These are phyloP conservation scores for Guyanaporus albipodus DNA, from an alignment of 768 basidiomycete genomes.

Conservation along the genomic window DNA sequence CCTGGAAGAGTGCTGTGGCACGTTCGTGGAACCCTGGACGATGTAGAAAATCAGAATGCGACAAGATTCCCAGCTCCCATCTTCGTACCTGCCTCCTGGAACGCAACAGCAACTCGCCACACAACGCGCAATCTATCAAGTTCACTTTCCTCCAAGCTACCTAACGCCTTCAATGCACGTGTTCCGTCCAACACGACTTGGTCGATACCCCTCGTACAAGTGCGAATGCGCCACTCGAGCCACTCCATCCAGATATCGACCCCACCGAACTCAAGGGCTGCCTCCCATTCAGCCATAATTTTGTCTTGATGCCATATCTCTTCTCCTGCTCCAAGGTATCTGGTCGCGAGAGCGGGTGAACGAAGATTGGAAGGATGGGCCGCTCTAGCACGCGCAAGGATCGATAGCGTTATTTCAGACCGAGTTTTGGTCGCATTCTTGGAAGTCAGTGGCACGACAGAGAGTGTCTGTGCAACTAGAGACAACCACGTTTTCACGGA, in stretches of 20 bases:
- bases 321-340: conserved; percentile 69
- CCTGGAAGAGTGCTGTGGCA: conserved; percentile 75
- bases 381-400: conserved; percentile 60
- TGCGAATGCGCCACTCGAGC: conserved; percentile 70
- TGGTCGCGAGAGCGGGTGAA: conserved; percentile 52
- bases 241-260: conserved; percentile 72
- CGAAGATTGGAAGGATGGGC: conserved; percentile 48
- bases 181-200: conserved; percentile 50
- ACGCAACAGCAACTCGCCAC: conserved; percentile 64
- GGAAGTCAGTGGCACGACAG: conserved; percentile 55
- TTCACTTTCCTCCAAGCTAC: conserved; percentile 42
- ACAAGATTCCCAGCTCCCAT: neutral
- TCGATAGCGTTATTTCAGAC: conserved; percentile 65
- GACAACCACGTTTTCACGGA: conserved; percentile 58
- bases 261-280: conserved; percentile 49
- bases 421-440: conserved; percentile 68
- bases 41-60: conserved; percentile 1
- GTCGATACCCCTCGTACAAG: conserved; percentile 43
- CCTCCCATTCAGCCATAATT: conserved; percentile 64
- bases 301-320: conserved; percentile 62
- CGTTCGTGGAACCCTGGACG: conserved; percentile 65
- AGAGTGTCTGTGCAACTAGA: conserved; percentile 59
- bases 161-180: conserved; percentile 43
- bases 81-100: conserved; percentile 62
- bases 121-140: conserved; percentile 55